A percentile compares a stretch with the other conserved stretches of the same genome.
These are phyloP conservation scores for Parafenestella ontariensis DNA, from an alignment of 2,329 filamentous ascomycete species.

Conservation along the genomic window DNA sequence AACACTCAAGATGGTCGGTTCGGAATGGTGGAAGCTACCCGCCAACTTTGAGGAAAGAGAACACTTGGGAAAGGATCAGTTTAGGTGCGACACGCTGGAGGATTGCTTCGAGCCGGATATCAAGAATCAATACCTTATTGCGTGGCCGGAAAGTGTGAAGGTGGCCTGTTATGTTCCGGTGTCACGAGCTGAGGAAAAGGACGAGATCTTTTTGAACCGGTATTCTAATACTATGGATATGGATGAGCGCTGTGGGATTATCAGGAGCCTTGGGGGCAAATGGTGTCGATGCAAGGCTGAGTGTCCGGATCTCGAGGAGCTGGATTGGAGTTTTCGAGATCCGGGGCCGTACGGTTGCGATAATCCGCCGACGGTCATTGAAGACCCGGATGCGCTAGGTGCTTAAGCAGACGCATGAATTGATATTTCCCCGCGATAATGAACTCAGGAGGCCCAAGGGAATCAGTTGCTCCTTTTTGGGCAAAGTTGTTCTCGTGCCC, in stretches of 20 bases:
- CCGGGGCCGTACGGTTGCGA: not conserved
- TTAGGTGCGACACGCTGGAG: constrained; percentile 4
- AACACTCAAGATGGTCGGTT: not conserved
- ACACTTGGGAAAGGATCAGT: constrained; percentile 2
- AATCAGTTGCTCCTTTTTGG: not conserved
- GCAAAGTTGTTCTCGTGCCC: not conserved
- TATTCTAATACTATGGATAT: constrained; percentile 1
- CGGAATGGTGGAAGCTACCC: constrained; percentile 6
- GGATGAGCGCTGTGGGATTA: constrained; percentile 2
- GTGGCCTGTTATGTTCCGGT: constrained; percentile 4
- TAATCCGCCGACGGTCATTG: too few species aligned
- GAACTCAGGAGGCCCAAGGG: too few species aligned
- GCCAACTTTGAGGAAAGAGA: not conserved
- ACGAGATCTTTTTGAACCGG: not conserved
- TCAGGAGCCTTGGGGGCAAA: not conserved
- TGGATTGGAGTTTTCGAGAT: constrained; percentile 1
- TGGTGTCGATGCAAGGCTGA: constrained; percentile 1
- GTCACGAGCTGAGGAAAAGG: not conserved
- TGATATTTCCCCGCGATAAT: too few species aligned
- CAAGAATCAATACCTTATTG: not conserved
- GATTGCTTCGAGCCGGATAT: constrained; percentile 6
- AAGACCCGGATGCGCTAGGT: too few species aligned
- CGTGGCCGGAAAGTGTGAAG: not conserved
- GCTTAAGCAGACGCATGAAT: too few species aligned
- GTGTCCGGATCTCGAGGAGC: constrained; percentile 2